Percentiles rank a stretch among this genome's conserved stretches.
These are phyloP conservation scores for Acanthochlamys bracteata DNA, from an alignment of 106 monocot species.

Conservation along the genomic window DNA sequence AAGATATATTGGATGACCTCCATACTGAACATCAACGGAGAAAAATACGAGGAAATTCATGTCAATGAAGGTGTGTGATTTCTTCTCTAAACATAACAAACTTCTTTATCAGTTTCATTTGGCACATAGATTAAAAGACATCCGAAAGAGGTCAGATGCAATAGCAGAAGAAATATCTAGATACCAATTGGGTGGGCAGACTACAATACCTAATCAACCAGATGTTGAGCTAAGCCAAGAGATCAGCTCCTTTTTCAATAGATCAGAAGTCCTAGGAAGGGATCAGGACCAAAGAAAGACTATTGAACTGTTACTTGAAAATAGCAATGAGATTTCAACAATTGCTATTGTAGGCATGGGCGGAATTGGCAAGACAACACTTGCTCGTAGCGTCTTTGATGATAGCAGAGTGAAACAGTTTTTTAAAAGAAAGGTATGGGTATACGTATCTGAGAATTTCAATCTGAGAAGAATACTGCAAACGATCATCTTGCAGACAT, in stretches of 20 bases:
- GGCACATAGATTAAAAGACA: background rate
- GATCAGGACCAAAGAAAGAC: background rate
- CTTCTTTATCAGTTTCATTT: background rate
- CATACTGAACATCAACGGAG: background rate
- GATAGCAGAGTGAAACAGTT: background rate
- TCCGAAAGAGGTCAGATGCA: background rate
- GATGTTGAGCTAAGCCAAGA: background rate
- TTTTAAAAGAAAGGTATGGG: background rate
- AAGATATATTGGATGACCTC: slow-evolving; percentile 20
- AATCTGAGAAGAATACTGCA: background rate
- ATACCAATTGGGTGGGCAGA: background rate
- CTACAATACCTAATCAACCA: background rate
- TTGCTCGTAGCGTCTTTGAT: background rate
- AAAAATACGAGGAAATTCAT: background rate
- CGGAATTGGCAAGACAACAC: slow-evolving; percentile 1
- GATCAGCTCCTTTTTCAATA: background rate
- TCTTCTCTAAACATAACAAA: background rate
- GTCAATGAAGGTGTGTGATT: background rate
- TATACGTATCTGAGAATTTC: background rate
- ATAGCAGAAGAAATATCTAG: background rate
- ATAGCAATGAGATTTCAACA: background rate
- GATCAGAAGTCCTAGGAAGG: background rate
- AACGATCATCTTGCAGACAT: background rate
- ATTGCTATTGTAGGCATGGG: background rate
- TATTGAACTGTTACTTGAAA: background rate